A percentile compares a stretch with the other conserved stretches of the same genome.
These are phyloP conservation scores for Pholiota microspora DNA, from an alignment of 768 basidiomycete genomes.

Conservation along the genomic window DNA sequence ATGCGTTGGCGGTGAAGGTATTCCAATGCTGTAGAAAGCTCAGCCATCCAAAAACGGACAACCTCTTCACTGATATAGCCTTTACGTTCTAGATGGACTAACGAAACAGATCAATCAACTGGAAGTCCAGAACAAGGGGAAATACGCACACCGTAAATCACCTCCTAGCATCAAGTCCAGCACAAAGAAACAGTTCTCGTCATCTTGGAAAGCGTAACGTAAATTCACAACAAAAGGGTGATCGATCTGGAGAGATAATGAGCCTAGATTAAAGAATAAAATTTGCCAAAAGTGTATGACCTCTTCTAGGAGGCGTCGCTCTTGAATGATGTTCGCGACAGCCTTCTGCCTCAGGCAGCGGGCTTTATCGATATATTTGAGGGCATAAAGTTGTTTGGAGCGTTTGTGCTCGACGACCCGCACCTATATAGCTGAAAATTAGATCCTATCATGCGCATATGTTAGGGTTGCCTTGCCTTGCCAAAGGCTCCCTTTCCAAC, in stretches of 20 bases:
- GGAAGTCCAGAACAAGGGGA: slow-evolving; percentile 4
- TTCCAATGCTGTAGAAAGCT: slow-evolving; percentile 78
- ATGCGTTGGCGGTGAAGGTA: slow-evolving; percentile 93
- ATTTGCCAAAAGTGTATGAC: slow-evolving; percentile 34
- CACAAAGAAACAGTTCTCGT: slow-evolving; percentile 97
- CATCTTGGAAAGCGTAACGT: slow-evolving; percentile 96
- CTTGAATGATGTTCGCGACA: slow-evolving; percentile 91
- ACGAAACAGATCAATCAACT: slow-evolving; percentile 2
- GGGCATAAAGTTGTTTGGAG: slow-evolving; percentile 87
- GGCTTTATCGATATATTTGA: slow-evolving; percentile 98
- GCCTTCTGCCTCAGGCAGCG: slow-evolving; percentile 90
- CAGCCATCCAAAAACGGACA: slow-evolving; percentile 87
- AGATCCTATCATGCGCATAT: background rate
- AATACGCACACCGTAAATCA: slow-evolving; percentile 79
- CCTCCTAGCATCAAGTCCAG: slow-evolving; percentile 96
- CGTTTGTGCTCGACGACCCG: slow-evolving; percentile 96
- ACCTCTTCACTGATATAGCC: slow-evolving; percentile 64
- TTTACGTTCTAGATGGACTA: slow-evolving; percentile 83
- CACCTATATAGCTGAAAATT: slow-evolving; percentile 50
- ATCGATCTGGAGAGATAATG: slow-evolving; percentile 56
- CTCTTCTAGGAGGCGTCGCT: slow-evolving; percentile 90
- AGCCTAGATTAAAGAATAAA: slow-evolving; percentile 7
- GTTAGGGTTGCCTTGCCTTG: slow-evolving; percentile 58
- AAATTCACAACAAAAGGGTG: slow-evolving; percentile 89
- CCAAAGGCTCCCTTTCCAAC: slow-evolving; percentile 98